Evolutionary conservation across 768 basidiomycete genomes (phyloP).

Genomic region (Roridomyces roridus): DNA sequence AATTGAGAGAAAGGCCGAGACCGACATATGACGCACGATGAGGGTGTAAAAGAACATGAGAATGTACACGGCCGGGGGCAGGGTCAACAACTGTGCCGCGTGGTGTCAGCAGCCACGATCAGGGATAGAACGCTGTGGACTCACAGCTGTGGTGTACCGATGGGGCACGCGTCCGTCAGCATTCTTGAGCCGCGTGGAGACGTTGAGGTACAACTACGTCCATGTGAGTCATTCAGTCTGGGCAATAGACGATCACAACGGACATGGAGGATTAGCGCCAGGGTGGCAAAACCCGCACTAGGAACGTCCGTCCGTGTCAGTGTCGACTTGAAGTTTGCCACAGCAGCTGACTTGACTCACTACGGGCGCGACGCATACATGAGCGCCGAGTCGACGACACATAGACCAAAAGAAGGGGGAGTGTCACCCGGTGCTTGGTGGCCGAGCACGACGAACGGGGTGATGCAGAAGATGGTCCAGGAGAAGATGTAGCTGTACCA

Average conservation of each 20-base stretch:
- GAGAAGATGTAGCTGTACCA: slow-evolving; percentile 11
- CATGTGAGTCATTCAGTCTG: neutral
- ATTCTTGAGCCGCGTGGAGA: slow-evolving; percentile 7
- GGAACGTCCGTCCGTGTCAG: no score
- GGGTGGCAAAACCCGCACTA: slow-evolving; percentile 14
- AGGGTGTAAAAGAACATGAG: slow-evolving; percentile 6
- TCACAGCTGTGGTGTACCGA: slow-evolving; percentile 1
- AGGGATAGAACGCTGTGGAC: neutral
- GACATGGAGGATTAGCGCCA: slow-evolving; percentile 15
- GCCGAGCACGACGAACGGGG: slow-evolving; percentile 13
- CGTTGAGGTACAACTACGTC: slow-evolving; percentile 15
- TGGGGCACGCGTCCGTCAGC: neutral
- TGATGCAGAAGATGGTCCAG: slow-evolving; percentile 11
- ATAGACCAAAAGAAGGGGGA: slow-evolving; percentile 7
- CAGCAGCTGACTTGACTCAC: neutral
- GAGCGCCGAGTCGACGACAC: slow-evolving; percentile 8
- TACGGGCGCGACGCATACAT: slow-evolving; percentile 20
- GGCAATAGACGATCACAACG: no score
- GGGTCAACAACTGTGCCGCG: neutral
- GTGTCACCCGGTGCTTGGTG: slow-evolving; percentile 11
- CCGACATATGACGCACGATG: neutral
- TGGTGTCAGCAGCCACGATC: neutral
- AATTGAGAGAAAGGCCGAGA: neutral
- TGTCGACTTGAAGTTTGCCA: neutral
- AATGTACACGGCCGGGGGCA: slow-evolving; percentile 7